These are phyloP conservation scores for Saprolegnia parasitica DNA, from an alignment of 352 stramenopile genomes.

Conservation along the genomic window DNA sequence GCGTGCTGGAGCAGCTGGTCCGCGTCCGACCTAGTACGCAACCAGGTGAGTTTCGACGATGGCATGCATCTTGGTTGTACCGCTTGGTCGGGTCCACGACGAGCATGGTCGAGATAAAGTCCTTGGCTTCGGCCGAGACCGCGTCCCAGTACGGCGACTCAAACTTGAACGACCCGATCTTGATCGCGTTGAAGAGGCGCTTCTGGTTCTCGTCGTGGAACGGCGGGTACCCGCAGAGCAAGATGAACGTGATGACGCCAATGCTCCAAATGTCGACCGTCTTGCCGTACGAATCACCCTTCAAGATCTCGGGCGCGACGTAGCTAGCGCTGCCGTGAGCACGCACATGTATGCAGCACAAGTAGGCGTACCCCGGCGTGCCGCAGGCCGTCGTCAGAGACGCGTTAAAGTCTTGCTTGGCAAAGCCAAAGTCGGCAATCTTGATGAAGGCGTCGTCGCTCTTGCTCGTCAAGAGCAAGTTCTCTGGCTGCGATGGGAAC, in stretches of 20 bases:
- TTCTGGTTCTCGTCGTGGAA: slow-evolving; percentile 94
- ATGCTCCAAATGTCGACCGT: slow-evolving; percentile 85
- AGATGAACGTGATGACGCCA: slow-evolving; percentile 86
- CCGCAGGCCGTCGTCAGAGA: slow-evolving; percentile 69
- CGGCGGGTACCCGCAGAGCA: slow-evolving; percentile 77
- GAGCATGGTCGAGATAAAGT: slow-evolving; percentile 85
- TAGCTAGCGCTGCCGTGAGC: slow-evolving; percentile 38
- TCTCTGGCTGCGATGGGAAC: slow-evolving; percentile 70
- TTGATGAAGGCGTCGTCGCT: slow-evolving; percentile 88
- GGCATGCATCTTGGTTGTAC: slow-evolving; percentile 30
- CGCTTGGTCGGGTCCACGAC: slow-evolving; percentile 75
- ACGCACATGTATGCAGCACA: neutral
- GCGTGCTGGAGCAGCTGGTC: slow-evolving; percentile 58
- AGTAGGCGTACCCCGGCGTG: slow-evolving; percentile 39
- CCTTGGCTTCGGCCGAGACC: slow-evolving; percentile 83
- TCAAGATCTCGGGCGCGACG: slow-evolving; percentile 79
- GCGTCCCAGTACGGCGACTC: slow-evolving; percentile 88
- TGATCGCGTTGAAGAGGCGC: slow-evolving; percentile 87
- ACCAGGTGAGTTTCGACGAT: slow-evolving; percentile 5
- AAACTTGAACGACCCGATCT: slow-evolving; percentile 82
- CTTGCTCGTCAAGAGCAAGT: slow-evolving; percentile 76
- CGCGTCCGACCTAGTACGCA: slow-evolving; percentile 39
- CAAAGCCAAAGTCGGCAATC: slow-evolving; percentile 91
- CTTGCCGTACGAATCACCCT: slow-evolving; percentile 75
- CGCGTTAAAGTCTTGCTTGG: slow-evolving; percentile 70